These are phyloP conservation scores for Penstemon barbatus DNA, from an alignment of 257 asterid species.

Conservation along the genomic window DNA sequence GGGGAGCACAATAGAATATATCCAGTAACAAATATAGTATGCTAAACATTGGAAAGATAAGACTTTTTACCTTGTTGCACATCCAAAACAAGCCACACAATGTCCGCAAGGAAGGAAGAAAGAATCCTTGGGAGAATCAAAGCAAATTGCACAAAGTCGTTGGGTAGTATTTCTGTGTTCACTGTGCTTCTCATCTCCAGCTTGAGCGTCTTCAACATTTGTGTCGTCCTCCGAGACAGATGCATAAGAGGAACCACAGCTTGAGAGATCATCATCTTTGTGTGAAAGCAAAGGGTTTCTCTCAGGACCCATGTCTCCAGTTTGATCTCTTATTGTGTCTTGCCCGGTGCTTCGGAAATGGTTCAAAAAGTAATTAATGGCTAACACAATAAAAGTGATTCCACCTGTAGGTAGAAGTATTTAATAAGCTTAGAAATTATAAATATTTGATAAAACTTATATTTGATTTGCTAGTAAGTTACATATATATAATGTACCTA, in stretches of 20 bases:
- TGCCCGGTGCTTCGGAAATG: slow-evolving; percentile 31
- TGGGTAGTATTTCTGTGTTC: slow-evolving; percentile 37
- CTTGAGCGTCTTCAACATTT: slow-evolving; percentile 36
- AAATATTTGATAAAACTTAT: slow-evolving; percentile 6
- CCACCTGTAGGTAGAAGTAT: slow-evolving; percentile 51
- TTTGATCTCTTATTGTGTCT: slow-evolving; percentile 34
- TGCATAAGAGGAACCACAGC: slow-evolving; percentile 57
- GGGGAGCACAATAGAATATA: too few relatives aligned
- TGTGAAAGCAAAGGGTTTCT: slow-evolving; percentile 58
- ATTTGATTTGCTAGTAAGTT: neutral
- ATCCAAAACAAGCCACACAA: slow-evolving; percentile 74
- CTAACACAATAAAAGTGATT: slow-evolving; percentile 42
- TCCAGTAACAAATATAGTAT: neutral
- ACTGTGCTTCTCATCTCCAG: slow-evolving; percentile 39
- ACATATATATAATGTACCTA: slow-evolving; percentile 46
- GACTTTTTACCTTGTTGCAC: slow-evolving; percentile 63
- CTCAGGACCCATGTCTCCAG: slow-evolving; percentile 38
- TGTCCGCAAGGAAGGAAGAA: slow-evolving; percentile 94
- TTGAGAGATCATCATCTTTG: slow-evolving; percentile 49
- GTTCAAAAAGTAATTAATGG: slow-evolving; percentile 37
- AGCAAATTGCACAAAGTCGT: slow-evolving; percentile 77
- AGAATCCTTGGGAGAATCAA: slow-evolving; percentile 76
- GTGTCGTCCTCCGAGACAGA: slow-evolving; percentile 52
- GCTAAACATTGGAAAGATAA: slow-evolving; percentile 17
- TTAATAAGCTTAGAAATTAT: neutral